Evolutionary conservation across 805 yeast species (phyloP).

Genomic region (Yamadazyma nakazawae): DNA sequence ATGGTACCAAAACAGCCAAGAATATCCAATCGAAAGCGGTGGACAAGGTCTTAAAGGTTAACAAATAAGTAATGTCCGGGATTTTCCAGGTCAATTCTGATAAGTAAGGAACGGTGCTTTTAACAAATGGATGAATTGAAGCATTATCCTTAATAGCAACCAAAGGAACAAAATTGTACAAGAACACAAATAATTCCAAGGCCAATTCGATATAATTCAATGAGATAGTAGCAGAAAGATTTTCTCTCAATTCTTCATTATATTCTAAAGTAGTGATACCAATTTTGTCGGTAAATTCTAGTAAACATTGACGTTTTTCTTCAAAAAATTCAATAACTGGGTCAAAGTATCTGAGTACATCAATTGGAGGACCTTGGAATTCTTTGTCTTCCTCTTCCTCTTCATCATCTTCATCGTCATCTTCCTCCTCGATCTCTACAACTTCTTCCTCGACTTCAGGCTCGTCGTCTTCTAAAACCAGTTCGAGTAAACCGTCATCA

Average conservation of each 20-base stretch:
- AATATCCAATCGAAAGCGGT: conserved; percentile 40
- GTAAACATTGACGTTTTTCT: conserved; percentile 20
- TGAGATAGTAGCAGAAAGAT: conserved; percentile 34
- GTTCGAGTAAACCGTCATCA: conserved; percentile 17
- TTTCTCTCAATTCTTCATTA: conserved; percentile 38
- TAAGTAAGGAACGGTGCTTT: conserved; percentile 25
- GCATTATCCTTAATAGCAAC: conserved; percentile 34
- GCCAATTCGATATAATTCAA: conserved; percentile 31
- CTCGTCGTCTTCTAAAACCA: conserved; percentile 17
- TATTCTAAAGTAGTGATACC: conserved; percentile 35
- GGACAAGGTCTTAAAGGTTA: conserved; percentile 25
- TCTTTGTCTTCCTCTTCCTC: conserved; percentile 30
- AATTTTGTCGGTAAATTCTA: conserved; percentile 31
- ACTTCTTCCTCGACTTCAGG: conserved; percentile 18
- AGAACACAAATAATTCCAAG: conserved; percentile 29
- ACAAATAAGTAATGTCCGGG: conserved; percentile 37
- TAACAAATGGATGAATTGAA: conserved; percentile 34
- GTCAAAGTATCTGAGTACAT: conserved; percentile 35
- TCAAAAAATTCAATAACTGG: conserved; percentile 34
- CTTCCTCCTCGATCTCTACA: conserved; percentile 18
- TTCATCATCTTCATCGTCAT: conserved; percentile 24
- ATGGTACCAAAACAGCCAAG: conserved; percentile 40
- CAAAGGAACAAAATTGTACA: conserved; percentile 33
- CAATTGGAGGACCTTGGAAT: conserved; percentile 38
- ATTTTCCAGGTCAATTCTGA: conserved; percentile 16